Base-by-base conservation (phyloP, 495 filamentous ascomycete genomes). In the Hypoxylon fragiforme region DNA sequence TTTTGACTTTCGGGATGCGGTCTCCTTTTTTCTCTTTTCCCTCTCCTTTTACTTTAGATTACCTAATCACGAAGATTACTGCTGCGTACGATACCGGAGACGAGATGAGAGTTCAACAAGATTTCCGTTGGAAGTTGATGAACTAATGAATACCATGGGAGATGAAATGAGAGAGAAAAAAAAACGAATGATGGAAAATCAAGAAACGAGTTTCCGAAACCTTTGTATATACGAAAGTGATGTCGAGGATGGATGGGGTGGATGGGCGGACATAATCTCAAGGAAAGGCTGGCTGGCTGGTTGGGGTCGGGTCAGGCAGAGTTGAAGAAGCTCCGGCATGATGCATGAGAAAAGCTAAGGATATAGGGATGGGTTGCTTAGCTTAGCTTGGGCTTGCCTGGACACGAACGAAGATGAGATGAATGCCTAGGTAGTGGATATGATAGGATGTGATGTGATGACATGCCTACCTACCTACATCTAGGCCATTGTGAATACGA, bases 141-240 rank as follows among this genome's bases (percentile, higher is more conserved):
- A 41, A 55, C 24, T n/a, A 30, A 28, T 4, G 12, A 63, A 22
- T 21, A 46, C 21, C 42, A 59, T 30, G 42, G 28, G 39, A 48
- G 24, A 54, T 22, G 60, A 49, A 48, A 59, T 30, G 42, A 21
- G 39, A 48, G 24, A 54, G 18, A 55, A 49, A 48, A 44, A 18
- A 48, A 36, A 18, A 44, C n/a, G 36, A 52, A 14, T 40, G 13
- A 37, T 31, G 31, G 22, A 39, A 13, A 18, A 3, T 45, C 9
- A n/a, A 9, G 37, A 43, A 39, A 54, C 34, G 44, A 50, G 31
- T 6, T 24, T 44, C 32, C 54, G 14, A 36, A 49, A 22, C 13
- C 39, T 22, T 43, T 63, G 50, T 63, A 63, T 44, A 50, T 60
- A 63, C 7, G 60, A 63, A 37, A 38, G n/a, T 44, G 41, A 63